Percentiles rank a stretch among this genome's conserved stretches.
Evolutionary conservation across 1,284 basidiomycete species (phyloP).

Genomic region (Trametes sp.): DNA sequence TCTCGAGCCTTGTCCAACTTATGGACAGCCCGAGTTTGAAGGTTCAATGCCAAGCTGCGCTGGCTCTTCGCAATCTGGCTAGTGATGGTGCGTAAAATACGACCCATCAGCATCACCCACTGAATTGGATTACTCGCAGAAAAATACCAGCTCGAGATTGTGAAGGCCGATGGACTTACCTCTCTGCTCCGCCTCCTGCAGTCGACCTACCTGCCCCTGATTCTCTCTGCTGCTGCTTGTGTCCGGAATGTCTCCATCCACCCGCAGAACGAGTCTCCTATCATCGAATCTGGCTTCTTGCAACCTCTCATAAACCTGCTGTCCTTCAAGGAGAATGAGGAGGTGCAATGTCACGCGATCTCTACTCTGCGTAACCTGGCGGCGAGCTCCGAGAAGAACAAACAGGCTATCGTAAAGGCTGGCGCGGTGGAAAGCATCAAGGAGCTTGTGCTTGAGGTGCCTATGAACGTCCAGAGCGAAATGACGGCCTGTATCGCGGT

Average conservation of each 20-base stretch:
- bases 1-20: constrained; percentile 91
- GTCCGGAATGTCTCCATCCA: constrained; percentile 99
- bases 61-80: constrained; percentile 96
- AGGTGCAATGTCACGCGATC: constrained; percentile 99
- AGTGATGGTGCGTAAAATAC: constrained; percentile 81
- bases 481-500: constrained; percentile 99
- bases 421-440: constrained; percentile 99
- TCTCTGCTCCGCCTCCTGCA: constrained; percentile 94
- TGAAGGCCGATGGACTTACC: constrained; percentile 93
- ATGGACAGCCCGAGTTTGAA: constrained; percentile 99
- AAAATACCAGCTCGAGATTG: constrained; percentile 99
- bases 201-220: constrained; percentile 98
- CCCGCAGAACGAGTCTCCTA: constrained; percentile 98
- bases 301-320: constrained; percentile 96
- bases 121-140: too few species aligned
- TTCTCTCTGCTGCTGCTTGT: constrained; percentile 97
- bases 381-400: constrained; percentile 98
- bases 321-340: constrained; percentile 99
- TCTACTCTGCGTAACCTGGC: constrained; percentile 97
- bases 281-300: constrained; percentile 98
- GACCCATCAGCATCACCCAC: too few species aligned
- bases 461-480: constrained; percentile 97
- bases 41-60: constrained; percentile 98
- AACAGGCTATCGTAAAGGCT: constrained; percentile 97
- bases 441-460: constrained; percentile 94